Conservation (phyloP, 768 basidiomycete species). For the Cytidiella melzeri region DNA sequence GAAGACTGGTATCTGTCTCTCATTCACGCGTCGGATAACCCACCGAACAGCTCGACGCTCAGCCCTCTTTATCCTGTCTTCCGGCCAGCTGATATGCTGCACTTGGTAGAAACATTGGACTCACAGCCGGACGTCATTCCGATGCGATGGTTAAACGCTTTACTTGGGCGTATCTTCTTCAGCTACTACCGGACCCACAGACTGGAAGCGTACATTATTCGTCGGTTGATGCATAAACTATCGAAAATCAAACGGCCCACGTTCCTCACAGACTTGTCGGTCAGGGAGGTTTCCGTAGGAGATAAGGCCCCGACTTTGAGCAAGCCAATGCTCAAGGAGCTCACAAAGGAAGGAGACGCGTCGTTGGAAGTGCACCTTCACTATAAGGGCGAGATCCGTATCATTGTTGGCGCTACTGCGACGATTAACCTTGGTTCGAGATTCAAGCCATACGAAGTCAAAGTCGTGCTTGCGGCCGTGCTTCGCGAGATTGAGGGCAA, state of each 20-base stretch:
- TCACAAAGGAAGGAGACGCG: constrained; percentile 91
- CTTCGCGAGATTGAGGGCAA: constrained; percentile 90
- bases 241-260: constrained; percentile 85
- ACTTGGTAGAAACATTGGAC: constrained; percentile 80
- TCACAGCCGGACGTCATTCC: constrained; percentile 94
- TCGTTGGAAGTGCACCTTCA: constrained; percentile 79
- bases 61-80: constrained; percentile 61
- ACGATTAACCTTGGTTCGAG: constrained; percentile 78
- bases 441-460: constrained; percentile 87
- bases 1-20: constrained; percentile 95
- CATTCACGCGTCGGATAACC: constrained; percentile 63
- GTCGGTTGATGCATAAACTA: constrained; percentile 88
- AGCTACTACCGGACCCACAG: constrained; percentile 80
- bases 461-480: constrained; percentile 83
- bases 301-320: constrained; percentile 78
- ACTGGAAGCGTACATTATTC: constrained; percentile 82
- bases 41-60: constrained; percentile 56
- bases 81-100: constrained; percentile 70
- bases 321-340: constrained; percentile 97
- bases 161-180: constrained; percentile 90
- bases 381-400: constrained; percentile 84
- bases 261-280: constrained; percentile 79
- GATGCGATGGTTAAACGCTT: constrained; percentile 95
- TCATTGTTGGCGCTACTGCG: constrained; percentile 86
- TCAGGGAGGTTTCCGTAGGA: constrained; percentile 88